Conservation (phyloP, 2,329 filamentous ascomycete genomes). For the Drechmeria coniospora region DNA sequence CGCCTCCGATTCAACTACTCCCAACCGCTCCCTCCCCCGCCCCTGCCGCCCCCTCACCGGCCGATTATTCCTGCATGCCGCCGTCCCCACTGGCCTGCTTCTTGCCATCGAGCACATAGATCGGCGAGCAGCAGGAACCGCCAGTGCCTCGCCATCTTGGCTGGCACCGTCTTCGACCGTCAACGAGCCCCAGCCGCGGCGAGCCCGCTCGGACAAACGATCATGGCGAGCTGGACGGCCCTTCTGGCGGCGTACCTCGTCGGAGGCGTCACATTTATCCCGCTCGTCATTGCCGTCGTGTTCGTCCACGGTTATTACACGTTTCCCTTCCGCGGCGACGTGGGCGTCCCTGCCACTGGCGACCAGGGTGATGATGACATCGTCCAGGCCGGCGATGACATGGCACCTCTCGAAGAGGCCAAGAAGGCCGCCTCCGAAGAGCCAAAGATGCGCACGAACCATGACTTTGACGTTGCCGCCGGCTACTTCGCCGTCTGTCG, state of each 20-base stretch:
- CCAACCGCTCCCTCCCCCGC: too few species aligned
- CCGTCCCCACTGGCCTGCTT: constrained; percentile 3
- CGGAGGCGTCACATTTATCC: constrained; percentile 78
- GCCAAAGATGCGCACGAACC: constrained; percentile 35
- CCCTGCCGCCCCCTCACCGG: not conserved
- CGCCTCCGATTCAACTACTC: too few species aligned
- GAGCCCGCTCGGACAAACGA: constrained; percentile 1
- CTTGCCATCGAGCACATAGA: constrained; percentile 1
- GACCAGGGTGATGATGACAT: constrained; percentile 23
- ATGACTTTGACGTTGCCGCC: constrained; percentile 65
- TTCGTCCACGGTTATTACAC: constrained; percentile 54
- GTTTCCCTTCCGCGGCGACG: constrained; percentile 38
- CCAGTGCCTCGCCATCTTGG: not conserved
- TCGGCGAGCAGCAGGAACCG: not conserved
- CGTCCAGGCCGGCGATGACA: constrained; percentile 48
- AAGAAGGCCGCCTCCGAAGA: constrained; percentile 44
- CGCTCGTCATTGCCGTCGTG: constrained; percentile 47
- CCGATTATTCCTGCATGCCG: constrained; percentile 4
- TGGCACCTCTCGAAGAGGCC: constrained; percentile 44
- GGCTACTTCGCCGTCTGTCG: constrained; percentile 93
- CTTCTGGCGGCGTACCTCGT: constrained; percentile 67
- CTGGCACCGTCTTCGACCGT: not conserved
- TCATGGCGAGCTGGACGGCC: constrained; percentile 35
- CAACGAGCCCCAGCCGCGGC: not conserved
- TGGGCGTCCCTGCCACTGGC: constrained; percentile 9